Evolutionary conservation across 306 rosid genomes (phyloP), one percentile per base, ranked within the genome.

Genomic region (Vigna reflexopilosa): DNA sequence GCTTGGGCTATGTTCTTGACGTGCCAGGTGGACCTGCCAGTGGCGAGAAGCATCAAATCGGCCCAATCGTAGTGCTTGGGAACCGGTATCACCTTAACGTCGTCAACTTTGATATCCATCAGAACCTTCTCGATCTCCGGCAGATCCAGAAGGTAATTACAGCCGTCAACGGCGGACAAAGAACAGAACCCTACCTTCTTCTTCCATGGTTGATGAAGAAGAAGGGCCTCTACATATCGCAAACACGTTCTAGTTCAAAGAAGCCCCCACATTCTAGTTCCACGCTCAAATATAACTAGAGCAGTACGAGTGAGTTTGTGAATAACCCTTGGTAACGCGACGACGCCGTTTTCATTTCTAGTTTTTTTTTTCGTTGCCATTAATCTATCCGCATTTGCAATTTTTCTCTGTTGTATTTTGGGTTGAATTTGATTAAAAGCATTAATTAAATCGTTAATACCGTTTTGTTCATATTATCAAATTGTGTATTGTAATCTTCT

Each of bases 1-100:
- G 98, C 96, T 85, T 95, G 95, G 70, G 98, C 98, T 45, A 95
- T 95, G 81, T 95, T 95, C 96, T 82, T 92, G 42, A 95, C 98
- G 68, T 95, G 97, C 98, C 97, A 95, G 14, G 89, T 73, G 17
- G 98, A 95, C 84, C 93, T 91, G 20, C 97, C 97, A 50, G 98
- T 92, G 49, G 98, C 97, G 9, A 92, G 82, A 2, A 92, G 96
- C 91, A 91, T 92, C 85, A 80, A 87, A 89, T 95, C 97, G 40
- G 96, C 97, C 96, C 97, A 91, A 40, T 87, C 90, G 63, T 82
- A 71, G 72, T 83, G 87, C 13, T 83, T 83, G 55, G 84, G 85
- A 24, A 71, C 88, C 13, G 96, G 90, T 7, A 95, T n/a, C n/a
- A n/a, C n/a, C n/a, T n/a, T n/a, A n/a, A n/a, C n/a, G n/a, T 95